Base-by-base conservation (phyloP, 164 flowering plant genomes). In the Umbilicus rupestris region DNA sequence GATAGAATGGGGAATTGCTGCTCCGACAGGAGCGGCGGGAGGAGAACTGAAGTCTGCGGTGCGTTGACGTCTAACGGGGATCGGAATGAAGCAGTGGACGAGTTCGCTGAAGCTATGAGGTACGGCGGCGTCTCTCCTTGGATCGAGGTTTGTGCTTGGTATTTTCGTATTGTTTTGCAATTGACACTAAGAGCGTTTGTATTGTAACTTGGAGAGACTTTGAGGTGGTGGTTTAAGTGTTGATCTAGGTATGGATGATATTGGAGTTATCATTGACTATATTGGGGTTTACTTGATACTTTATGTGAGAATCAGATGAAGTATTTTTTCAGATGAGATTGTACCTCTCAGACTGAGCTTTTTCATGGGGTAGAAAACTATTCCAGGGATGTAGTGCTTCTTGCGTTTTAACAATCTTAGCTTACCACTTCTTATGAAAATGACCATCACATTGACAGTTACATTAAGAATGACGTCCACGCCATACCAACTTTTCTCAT, bases 1-100 rank as follows among this genome's bases (percentile, higher is more conserved):
- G 4, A 26, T 28, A 35, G 29, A 63, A 90, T 91, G 97, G 97
- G 97, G 5, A 89, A 87, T 64, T 91, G 97, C 82, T 91, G 79
- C 82, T 89, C 93, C 59, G 91, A 87, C 78, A 79, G 11, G 44
- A 75, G 73, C 70, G 86, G 84, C 45, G 85, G 92, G 0, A 74
- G 75, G 68, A 39, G 80, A 22, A 87, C 90, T 14, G 90, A 82
- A 46, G 90, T 81, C 31, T 87, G 90, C 39, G 86, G 89, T 59
- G 72, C 78, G 35, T 45, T 73, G 3, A 66, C 73, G 28, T 45
- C 79, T 39, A 70, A 57, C 55, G 35, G 64, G 22, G 66, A 66
- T 44, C 45, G 74, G 2, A 90, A 86, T 77, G 92, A 86, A 17
- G 88, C 96, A 46, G 84, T 83, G 28, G 85, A 83, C 31, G 45